Percentiles rank a stretch among this genome's conserved stretches.
Conservation (phyloP, 1,284 basidiomycete species). For the Vanrija pseudolonga region DNA sequence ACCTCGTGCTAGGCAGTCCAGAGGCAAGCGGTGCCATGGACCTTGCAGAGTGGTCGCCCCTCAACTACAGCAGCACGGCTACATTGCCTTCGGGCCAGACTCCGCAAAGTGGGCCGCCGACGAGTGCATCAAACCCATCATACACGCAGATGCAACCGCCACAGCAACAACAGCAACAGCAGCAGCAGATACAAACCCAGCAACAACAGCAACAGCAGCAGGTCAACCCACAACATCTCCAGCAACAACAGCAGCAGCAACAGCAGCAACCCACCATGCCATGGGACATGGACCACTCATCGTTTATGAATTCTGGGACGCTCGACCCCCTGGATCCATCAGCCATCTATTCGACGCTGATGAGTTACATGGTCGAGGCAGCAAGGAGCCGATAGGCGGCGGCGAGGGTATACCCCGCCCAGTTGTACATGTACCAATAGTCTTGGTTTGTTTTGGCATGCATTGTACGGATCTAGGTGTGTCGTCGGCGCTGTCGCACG, state of each 20-base stretch:
- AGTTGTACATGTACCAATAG: no score
- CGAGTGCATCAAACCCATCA: no score
- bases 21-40: no score
- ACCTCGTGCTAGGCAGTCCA: no score
- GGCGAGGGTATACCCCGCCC: no score
- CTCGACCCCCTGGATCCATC: slow-evolving; percentile 10
- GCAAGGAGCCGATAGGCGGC: slow-evolving; percentile 11
- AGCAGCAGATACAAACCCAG: not conserved
- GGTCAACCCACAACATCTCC: not conserved
- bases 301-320: not conserved
- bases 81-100: no score
- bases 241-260: not conserved
- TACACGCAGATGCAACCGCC: not conserved
- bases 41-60: no score
- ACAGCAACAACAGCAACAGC: not conserved
- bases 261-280: not conserved
- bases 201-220: not conserved
- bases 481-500: no score
- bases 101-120: no score
- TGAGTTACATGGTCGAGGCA: slow-evolving; percentile 28
- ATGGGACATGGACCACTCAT: not conserved
- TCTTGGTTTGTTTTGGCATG: no score
- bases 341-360: slow-evolving; percentile 24
- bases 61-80: no score
- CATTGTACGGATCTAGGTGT: no score